Evolutionary conservation across 768 basidiomycete species (phyloP).

Genomic region (Pulveroboletus sp.): DNA sequence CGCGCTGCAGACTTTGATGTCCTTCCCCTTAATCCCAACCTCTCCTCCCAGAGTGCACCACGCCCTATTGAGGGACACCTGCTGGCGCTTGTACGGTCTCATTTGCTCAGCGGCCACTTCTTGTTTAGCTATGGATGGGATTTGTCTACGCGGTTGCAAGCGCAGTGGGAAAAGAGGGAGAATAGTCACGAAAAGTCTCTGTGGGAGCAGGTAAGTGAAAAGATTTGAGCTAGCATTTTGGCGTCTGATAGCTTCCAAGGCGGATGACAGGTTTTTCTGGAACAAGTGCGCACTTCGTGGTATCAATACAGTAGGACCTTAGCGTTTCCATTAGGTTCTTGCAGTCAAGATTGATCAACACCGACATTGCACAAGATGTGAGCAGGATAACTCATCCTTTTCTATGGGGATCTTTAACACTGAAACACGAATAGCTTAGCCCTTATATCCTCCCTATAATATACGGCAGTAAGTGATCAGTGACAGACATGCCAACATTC

Average conservation of each 20-base stretch:
- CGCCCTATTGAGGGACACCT: constrained; percentile 88
- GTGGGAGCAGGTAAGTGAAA: constrained; percentile 68
- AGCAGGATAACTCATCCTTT: constrained; percentile 23
- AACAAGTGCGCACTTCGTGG: constrained; percentile 49
- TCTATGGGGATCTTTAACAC: constrained; percentile 6
- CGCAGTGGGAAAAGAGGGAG: constrained; percentile 61
- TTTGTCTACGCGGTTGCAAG: constrained; percentile 81
- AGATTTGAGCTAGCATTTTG: not conserved
- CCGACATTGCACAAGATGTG: constrained; percentile 59
- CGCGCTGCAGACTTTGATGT: constrained; percentile 88
- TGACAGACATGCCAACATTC: not conserved
- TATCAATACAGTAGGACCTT: constrained; percentile 1
- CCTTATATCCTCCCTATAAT: constrained; percentile 88
- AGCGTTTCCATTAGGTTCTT: constrained; percentile 37
- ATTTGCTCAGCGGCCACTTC: constrained; percentile 75
- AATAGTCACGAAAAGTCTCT: constrained; percentile 50
- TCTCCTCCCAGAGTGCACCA: constrained; percentile 62
- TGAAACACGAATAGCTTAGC: constrained; percentile 53
- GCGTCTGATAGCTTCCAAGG: constrained; percentile 41
- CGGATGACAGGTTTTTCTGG: constrained; percentile 98
- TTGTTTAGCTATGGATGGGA: constrained; percentile 91
- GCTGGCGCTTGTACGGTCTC: constrained; percentile 79
- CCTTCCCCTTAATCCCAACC: constrained; percentile 73
- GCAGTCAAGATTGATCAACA: constrained; percentile 58
- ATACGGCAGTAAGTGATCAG: constrained; percentile 77